Percentiles rank a stretch among this genome's conserved stretches.
phyloP scores from a whole-genome alignment of 441 rosid genomes.

The Brassica hybrid region DNA sequence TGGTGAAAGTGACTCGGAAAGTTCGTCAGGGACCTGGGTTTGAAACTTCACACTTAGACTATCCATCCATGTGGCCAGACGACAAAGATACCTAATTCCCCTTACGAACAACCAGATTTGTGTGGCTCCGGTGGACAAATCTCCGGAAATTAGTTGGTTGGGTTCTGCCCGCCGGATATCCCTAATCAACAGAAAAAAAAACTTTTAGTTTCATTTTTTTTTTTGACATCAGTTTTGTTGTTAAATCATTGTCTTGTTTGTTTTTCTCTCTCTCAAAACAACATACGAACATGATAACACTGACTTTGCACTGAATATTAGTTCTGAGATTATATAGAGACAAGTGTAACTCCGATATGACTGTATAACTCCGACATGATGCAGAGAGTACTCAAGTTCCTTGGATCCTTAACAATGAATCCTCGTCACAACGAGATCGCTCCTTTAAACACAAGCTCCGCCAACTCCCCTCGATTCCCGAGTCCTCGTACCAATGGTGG shows the following conservation, averaged over 20 bases:
- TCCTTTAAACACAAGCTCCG: neutral
- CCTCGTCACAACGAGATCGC: neutral
- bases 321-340: neutral
- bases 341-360: constrained; percentile 36
- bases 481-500: neutral
- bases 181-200: too few species aligned
- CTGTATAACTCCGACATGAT: constrained; percentile 41
- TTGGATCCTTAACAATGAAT: constrained; percentile 14
- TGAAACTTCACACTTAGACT: too few species aligned
- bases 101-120: too few species aligned
- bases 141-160: too few species aligned
- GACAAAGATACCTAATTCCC: too few species aligned
- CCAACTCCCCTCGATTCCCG: neutral
- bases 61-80: too few species aligned
- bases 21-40: too few species aligned
- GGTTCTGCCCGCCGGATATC: too few species aligned
- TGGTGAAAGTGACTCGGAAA: too few species aligned
- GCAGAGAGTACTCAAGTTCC: constrained; percentile 52
- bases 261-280: neutral
- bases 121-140: too few species aligned
- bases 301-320: neutral
- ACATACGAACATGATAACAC: neutral
- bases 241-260: neutral
- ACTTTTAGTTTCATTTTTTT: too few species aligned
- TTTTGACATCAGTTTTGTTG: neutral